These are phyloP conservation scores for Penicillium mononematosum DNA, from an alignment of 495 filamentous ascomycete genomes.

Conservation along the genomic window DNA sequence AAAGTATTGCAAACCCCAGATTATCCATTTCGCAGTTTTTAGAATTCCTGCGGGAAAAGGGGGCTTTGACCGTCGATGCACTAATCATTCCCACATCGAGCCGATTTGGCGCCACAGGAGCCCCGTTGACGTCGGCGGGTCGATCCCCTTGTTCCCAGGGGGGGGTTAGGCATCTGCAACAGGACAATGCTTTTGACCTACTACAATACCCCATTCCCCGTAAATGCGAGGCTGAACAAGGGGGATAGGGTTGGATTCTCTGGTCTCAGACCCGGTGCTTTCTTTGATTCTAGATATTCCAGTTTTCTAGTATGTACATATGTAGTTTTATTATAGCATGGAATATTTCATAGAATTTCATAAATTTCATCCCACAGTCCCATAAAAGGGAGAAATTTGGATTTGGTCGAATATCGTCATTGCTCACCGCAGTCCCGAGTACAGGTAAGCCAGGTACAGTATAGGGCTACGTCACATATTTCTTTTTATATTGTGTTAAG, in stretches of 20 bases:
- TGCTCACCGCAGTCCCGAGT: neutral
- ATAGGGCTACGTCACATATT: neutral
- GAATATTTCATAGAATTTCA: neutral
- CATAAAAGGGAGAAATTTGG: neutral
- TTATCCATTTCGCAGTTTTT: neutral
- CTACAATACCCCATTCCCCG: slow-evolving; percentile 1
- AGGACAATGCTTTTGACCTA: slow-evolving; percentile 5
- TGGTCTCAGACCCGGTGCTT: slow-evolving; percentile 8
- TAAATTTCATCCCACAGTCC: neutral
- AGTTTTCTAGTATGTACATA: no score
- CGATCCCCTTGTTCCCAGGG: slow-evolving; percentile 12
- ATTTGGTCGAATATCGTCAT: neutral
- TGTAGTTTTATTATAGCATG: neutral
- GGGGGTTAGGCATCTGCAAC: slow-evolving; percentile 8
- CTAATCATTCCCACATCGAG: slow-evolving; percentile 6
- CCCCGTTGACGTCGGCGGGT: slow-evolving; percentile 16
- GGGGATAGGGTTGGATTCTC: neutral
- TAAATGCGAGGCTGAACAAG: slow-evolving; percentile 4
- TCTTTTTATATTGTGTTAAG: no score
- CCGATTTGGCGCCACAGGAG: slow-evolving; percentile 12
- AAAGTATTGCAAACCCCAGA: neutral
- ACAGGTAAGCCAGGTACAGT: slow-evolving; percentile 2
- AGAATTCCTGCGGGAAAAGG: neutral
- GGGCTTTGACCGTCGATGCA: neutral
- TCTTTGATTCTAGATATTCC: neutral